phyloP scores from a whole-genome alignment of 345 rosid genomes.

The Raphanus raphanistrum region DNA sequence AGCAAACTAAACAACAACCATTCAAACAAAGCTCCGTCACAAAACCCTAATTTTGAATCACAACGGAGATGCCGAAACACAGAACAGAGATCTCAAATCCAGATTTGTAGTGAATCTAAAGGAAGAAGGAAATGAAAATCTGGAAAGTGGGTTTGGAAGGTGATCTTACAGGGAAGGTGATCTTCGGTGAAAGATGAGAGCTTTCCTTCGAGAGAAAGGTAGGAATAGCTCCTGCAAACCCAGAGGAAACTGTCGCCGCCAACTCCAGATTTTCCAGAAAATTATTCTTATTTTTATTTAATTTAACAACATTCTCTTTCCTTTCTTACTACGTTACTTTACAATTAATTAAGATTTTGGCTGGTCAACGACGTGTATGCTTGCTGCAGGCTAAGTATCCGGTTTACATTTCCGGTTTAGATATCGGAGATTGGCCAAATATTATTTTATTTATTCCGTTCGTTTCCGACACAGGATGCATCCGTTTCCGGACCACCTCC shows the following conservation, averaged over 20 bases:
- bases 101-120: constrained; percentile 8
- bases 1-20: constrained; percentile 38
- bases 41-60: constrained; percentile 18
- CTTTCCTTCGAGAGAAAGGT: constrained; percentile 38
- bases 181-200: constrained; percentile 18
- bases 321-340: neutral
- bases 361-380: constrained; percentile 31
- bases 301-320: neutral
- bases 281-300: neutral
- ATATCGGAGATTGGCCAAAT: neutral
- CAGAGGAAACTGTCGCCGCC: constrained; percentile 42
- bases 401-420: neutral
- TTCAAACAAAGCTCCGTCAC: constrained; percentile 20
- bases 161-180: constrained; percentile 37
- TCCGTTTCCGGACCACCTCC: no score
- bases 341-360: neutral
- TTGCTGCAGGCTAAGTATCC: constrained; percentile 28
- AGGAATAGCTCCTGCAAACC: constrained; percentile 26
- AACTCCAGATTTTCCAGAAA: constrained; percentile 14
- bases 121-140: neutral
- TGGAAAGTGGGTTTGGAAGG: constrained; percentile 32
- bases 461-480: no score
- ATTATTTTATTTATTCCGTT: no score
- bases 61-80: neutral
- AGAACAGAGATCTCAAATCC: neutral